Evolutionary conservation across 805 yeast genomes (phyloP), one percentile per base, ranked within the genome.

Genomic region (Barnettozyma vustinii): DNA sequence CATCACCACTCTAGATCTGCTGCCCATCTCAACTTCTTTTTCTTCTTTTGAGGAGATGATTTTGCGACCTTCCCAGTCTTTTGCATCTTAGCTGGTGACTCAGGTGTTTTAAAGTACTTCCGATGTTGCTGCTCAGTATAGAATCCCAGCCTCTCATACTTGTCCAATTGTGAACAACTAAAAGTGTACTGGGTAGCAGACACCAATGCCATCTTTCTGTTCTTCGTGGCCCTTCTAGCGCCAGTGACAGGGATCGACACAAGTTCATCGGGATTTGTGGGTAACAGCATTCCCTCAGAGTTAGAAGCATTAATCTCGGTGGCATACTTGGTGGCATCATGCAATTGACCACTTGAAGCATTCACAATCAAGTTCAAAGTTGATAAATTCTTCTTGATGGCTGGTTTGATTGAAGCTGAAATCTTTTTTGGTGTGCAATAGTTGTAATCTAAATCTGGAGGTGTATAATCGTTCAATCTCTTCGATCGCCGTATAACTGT

Each of bases 261-360:
- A 18, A 78, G 67, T 57, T 81, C 86, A 49, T 77, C 74, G 2
- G 69, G 67, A 47, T 72, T 74, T 49, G 75, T 81, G 0, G 87
- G 89, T 16, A 82, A 61, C 12, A 83, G 81, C 43, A 83, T 76
- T 9, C 84, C 86, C 52, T 75, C 77, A 50, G 84, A 73, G 56
- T 80, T 81, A 35, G 76, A 71, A 0, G 87, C 74, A 59, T 83
- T 83, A 49, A 83, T 69, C 60, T 82, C 87, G 1, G 88, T 83
- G 2, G 86, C 89, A 63, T 77, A 82, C 54, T 74, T 76, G 3
- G 87, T 82, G 9, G 87, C 87, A 57, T 83, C 87, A 53, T 73
- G 75, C 15, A 80, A 57, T 49, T 68, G 69, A 0, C 87, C 86
- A 36, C 82, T 79, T 58, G 80, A 76, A 6, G 86, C 74, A 54